Evolutionary conservation across 78 protist species (phyloP), one percentile per base, ranked within the genome.

Genomic region (Speleostelium caveatum): DNA sequence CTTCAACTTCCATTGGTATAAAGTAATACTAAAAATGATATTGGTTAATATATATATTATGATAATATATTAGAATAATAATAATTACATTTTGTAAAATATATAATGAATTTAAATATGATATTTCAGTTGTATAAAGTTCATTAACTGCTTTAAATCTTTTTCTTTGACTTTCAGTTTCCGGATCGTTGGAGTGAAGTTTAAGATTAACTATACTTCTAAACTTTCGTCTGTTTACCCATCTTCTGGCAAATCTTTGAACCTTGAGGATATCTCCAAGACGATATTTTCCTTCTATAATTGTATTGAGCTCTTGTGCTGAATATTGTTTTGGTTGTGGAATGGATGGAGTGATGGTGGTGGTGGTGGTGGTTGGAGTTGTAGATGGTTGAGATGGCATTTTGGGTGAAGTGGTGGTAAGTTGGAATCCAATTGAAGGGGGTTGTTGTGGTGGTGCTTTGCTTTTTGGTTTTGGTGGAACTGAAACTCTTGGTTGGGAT

Each of bases 1-100:
- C 90, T n/a, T 83, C 90, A 53, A 83, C 90, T 42, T 83, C 79
- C 78, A 83, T 69, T 56, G 90, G 90, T 59, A 83, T 83, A 33
- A 83, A 83, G 35, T 83, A 83, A 51, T 28, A 80, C 76, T 80
- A 58, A n/a, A 3, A 21, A 49, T 8, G 14, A 69, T 5, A 51
- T 38, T 8, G 2, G 4, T 12, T 35, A n/a, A 17, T 35, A 39
- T 12, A 22, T 38, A 28, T 22, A 4, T 58, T 36, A 36, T 38
- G 32, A 24, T 22, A 41, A 2, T 61, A 59, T 7, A 0, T 58
- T 58, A 14, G 22, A 45, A 10, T 3, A 33, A 10, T 21, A 12
- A 38, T 32, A 53, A 75, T 26, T 79, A 79, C 88, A 28, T 79
- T 69, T 79, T 72, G 76, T 41, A 83, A 69, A 39, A 83, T 28